Evolutionary conservation across 306 rosid genomes (phyloP).

Genomic region (Prunus kanzakura): DNA sequence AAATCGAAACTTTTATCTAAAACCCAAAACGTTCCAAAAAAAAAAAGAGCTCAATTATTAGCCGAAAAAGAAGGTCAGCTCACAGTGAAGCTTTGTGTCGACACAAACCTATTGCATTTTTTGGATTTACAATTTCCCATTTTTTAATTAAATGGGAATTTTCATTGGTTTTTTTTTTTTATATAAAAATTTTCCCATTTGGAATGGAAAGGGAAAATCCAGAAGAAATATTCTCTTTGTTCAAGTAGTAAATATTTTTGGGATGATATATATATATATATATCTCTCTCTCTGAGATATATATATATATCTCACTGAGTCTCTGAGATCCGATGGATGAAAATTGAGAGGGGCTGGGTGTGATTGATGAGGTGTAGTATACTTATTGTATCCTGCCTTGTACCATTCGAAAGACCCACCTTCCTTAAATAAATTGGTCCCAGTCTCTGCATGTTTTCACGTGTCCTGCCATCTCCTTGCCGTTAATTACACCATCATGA

Average conservation of each 20-base stretch:
- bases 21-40: not conserved
- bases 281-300: too few relatives aligned
- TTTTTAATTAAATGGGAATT: not conserved
- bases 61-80: not conserved
- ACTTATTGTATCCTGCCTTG: constrained; percentile 23
- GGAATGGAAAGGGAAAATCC: not conserved
- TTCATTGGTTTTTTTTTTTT: not conserved
- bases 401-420: constrained; percentile 47
- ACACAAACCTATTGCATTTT: too few relatives aligned
- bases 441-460: constrained; percentile 88
- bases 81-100: too few relatives aligned
- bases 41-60: not conserved
- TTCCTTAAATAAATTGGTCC: constrained; percentile 76
- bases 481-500: constrained; percentile 87
- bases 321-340: too few relatives aligned
- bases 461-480: constrained; percentile 94
- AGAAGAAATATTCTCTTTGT: constrained; percentile 10
- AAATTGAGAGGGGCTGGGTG: too few relatives aligned
- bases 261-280: not conserved
- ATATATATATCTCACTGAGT: too few relatives aligned
- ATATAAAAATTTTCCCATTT: not conserved
- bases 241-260: not conserved
- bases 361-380: constrained; percentile 32
- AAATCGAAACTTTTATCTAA: not conserved
- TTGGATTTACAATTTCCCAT: not conserved